Evolutionary conservation across 1,284 basidiomycete genomes (phyloP).

Genomic region (Lentinula novae-zelandiae): DNA sequence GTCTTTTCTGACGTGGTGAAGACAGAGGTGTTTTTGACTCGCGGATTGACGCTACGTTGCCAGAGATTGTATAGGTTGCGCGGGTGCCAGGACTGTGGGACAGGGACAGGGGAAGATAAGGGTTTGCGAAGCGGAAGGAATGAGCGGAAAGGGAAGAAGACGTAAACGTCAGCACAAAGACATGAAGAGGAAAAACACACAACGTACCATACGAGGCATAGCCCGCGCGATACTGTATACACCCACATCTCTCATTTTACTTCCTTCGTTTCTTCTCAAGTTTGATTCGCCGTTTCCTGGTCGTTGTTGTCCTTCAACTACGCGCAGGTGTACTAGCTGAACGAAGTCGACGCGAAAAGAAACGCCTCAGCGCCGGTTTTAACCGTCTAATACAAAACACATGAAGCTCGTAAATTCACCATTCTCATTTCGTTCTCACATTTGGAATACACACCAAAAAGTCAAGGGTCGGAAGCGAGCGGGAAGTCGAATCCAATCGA

Average conservation of each 20-base stretch:
- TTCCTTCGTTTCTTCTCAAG: too few species aligned
- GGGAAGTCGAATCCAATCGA: too few species aligned
- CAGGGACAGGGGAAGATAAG: not conserved
- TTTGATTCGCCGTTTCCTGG: too few species aligned
- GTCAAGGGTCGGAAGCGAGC: too few species aligned
- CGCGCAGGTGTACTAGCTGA: too few species aligned
- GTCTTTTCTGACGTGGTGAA: slow-evolving; percentile 62
- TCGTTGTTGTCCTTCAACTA: too few species aligned
- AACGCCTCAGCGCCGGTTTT: too few species aligned
- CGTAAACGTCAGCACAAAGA: not conserved
- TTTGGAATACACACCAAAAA: too few species aligned
- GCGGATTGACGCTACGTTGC: slow-evolving; percentile 50
- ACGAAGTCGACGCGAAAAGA: too few species aligned
- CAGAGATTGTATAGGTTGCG: slow-evolving; percentile 81
- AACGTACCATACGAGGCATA: slow-evolving; percentile 45
- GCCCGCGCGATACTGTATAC: slow-evolving; percentile 39
- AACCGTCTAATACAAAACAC: too few species aligned
- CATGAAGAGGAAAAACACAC: not conserved
- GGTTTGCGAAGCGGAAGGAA: not conserved
- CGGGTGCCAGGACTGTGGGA: slow-evolving; percentile 72
- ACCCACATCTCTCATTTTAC: slow-evolving; percentile 40
- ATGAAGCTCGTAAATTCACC: too few species aligned
- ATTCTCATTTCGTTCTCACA: too few species aligned
- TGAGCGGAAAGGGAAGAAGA: slow-evolving; percentile 6
- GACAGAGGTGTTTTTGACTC: slow-evolving; percentile 32